phyloP scores from a whole-genome alignment of 2,329 filamentous ascomycete species.

The Sarocladium kiliense region DNA sequence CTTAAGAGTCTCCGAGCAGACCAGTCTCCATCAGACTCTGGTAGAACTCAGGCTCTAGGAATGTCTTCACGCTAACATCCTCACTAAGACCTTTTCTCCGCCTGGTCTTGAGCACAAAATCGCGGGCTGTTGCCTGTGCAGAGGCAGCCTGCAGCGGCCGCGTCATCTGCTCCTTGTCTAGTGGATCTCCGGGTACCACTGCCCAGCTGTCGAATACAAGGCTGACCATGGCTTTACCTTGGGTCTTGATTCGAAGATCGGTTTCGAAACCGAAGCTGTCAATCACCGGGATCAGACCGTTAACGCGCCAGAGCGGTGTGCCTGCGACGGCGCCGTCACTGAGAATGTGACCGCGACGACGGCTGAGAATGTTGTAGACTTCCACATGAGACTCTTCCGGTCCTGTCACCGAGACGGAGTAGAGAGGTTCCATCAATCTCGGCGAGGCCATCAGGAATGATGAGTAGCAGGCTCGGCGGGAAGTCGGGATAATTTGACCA shows the following conservation, averaged over 20 bases:
- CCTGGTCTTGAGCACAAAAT: constrained; percentile 95
- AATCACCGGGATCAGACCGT: constrained; percentile 88
- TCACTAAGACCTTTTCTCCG: constrained; percentile 90
- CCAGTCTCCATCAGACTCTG: constrained; percentile 83
- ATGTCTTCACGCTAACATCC: constrained; percentile 93
- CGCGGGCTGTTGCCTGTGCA: constrained; percentile 83
- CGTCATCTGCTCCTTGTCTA: constrained; percentile 80
- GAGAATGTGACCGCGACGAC: constrained; percentile 85
- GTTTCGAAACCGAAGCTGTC: constrained; percentile 98
- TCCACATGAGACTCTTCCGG: constrained; percentile 83
- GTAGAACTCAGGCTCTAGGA: constrained; percentile 92
- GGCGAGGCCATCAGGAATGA: constrained; percentile 97
- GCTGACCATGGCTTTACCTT: constrained; percentile 84
- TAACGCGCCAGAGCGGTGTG: constrained; percentile 88
- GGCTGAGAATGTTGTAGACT: constrained; percentile 86
- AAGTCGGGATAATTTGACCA: constrained; percentile 95
- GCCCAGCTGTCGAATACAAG: constrained; percentile 95
- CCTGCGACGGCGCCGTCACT: constrained; percentile 92
- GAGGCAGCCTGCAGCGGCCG: constrained; percentile 81
- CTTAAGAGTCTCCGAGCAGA: constrained; percentile 56
- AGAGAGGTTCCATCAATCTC: constrained; percentile 93
- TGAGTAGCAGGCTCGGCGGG: constrained; percentile 87
- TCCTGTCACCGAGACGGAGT: constrained; percentile 87
- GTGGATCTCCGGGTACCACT: constrained; percentile 90
- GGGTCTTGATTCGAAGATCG: constrained; percentile 90